phyloP scores from a whole-genome alignment of 148 eudicot species.

The Rhododendron henanense region DNA sequence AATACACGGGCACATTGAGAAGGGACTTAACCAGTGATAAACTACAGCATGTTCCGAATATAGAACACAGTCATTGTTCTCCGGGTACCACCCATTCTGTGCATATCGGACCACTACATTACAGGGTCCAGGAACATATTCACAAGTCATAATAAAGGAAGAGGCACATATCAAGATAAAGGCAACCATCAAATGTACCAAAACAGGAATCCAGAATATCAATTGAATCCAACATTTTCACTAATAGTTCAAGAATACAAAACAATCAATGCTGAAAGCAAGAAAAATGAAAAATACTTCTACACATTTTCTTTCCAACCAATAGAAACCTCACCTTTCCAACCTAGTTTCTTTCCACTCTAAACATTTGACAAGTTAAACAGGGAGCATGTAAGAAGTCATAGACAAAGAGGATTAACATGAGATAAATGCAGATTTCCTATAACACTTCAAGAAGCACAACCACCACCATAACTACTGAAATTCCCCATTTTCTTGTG shows the following conservation, averaged over 20 bases:
- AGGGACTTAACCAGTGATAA: not conserved
- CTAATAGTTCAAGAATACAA: not conserved
- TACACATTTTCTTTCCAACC: not conserved
- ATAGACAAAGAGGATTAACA: not conserved
- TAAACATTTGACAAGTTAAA: not conserved
- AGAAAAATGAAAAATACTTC: not conserved
- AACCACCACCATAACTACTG: not conserved
- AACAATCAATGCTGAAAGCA: not conserved
- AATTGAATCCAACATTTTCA: not conserved
- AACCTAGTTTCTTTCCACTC: not conserved
- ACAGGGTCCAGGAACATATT: not conserved
- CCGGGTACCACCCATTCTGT: conserved; percentile 1
- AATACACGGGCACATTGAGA: not conserved
- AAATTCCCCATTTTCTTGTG: not conserved
- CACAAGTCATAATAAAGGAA: not conserved
- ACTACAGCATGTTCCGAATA: not conserved
- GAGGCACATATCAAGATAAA: not conserved
- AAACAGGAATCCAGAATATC: not conserved
- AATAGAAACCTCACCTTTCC: not conserved
- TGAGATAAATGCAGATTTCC: not conserved
- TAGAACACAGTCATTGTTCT: not conserved
- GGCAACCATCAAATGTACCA: not conserved
- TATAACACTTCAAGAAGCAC: not conserved
- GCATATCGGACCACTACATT: not conserved
- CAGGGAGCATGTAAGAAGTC: not conserved